phyloP scores from a whole-genome alignment of 1,139 yeast species.

The Pichia sp. region DNA sequence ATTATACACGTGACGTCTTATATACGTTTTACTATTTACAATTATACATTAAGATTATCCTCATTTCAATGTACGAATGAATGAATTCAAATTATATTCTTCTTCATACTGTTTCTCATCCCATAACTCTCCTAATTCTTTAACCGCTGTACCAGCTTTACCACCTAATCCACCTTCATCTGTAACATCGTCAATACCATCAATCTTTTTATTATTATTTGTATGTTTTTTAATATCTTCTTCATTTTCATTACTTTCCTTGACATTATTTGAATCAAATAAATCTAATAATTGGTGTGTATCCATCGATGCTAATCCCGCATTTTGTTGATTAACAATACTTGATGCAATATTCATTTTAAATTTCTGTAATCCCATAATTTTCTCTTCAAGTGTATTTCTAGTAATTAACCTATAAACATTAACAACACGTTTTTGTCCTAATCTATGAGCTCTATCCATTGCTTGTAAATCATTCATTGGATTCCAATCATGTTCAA shows the following conservation, averaged over 20 bases:
- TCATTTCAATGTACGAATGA: slow-evolving; percentile 61
- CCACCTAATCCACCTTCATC: slow-evolving; percentile 59
- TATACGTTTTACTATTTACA: background rate
- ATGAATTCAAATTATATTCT: slow-evolving; percentile 88
- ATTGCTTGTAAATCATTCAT: slow-evolving; percentile 99
- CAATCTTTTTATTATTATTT: slow-evolving; percentile 21
- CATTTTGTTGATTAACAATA: slow-evolving; percentile 91
- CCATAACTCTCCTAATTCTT: slow-evolving; percentile 93
- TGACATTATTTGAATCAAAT: slow-evolving; percentile 62
- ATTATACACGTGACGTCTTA: background rate
- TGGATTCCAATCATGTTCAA: slow-evolving; percentile 99
- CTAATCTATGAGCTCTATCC: slow-evolving; percentile 99
- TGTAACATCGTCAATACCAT: slow-evolving; percentile 36
- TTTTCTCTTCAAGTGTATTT: slow-evolving; percentile 91
- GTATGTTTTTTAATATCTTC: slow-evolving; percentile 4
- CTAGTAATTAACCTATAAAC: slow-evolving; percentile 83
- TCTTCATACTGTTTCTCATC: slow-evolving; percentile 94
- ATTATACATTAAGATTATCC: background rate
- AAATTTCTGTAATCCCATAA: slow-evolving; percentile 97
- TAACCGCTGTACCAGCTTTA: slow-evolving; percentile 66
- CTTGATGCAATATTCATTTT: slow-evolving; percentile 96
- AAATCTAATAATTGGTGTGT: slow-evolving; percentile 89
- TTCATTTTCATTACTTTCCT: slow-evolving; percentile 1
- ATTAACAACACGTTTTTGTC: slow-evolving; percentile 82
- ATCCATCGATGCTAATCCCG: slow-evolving; percentile 93